Base-by-base conservation (phyloP, 306 rosid genomes). In the Purshia tridentata region DNA sequence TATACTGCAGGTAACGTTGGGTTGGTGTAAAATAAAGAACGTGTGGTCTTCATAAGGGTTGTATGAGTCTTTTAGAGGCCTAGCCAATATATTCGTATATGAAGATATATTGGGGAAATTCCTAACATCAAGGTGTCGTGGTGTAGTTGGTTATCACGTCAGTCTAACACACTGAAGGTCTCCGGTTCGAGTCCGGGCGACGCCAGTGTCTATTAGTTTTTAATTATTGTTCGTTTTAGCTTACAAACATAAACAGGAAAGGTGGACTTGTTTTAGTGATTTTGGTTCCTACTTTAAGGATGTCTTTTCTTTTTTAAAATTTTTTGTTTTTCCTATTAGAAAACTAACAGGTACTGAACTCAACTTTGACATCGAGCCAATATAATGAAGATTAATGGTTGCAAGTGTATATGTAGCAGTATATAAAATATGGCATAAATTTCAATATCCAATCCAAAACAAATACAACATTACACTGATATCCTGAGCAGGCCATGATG, bases 81-180 rank as follows among this genome's bases (percentile, higher is more conserved):
- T 29, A 29, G 35, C 35, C 2, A 29, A 29, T 29, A 29, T 29
- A 29, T 29, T 29, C 1, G 1, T 29, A 29, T 29, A 29, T 29
- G 2, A 29, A 29, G 2, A 29, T 29, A 29, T 29, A 29, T 29
- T 29, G 2, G 35, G 35, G 35, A 29, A 29, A 29, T 2, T 29
- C 35, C 2, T 29, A 3, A 2, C 65, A 20, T 0, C 6, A 0
- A 5, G 75, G 67, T 71, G 57, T 87, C 83, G 87, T 83, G 89
- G 89, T 81, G 89, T 85, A 81, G 88, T 83, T 90, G 96, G 96
- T 92, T 90, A 87, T 90, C 95, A 92, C 90, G 92, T 90, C 88
- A 94, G 91, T 91, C 92, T 94, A 93, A 89, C 91, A 93, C 96
- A 89, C 96, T 89, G 96, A 77, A 72, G 80, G 84, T 79, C 84